Conservation (phyloP, 352 stramenopile genomes). For the Phytophthora macrochlamydospora region DNA sequence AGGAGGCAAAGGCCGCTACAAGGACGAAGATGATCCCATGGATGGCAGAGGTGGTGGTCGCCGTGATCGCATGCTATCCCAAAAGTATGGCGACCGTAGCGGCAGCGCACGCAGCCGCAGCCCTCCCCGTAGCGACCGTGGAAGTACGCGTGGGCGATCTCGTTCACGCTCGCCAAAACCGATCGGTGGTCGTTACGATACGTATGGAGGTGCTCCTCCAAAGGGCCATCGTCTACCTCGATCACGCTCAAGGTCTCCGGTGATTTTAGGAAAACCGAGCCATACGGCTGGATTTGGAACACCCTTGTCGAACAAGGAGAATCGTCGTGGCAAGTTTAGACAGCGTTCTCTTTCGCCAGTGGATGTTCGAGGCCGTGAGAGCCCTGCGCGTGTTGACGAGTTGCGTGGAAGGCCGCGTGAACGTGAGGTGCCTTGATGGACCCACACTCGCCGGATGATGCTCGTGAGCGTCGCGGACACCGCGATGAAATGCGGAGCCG, state of each 20-base stretch:
- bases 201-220: slow-evolving; percentile 6
- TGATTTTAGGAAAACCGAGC: slow-evolving; percentile 22
- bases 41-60: slow-evolving; percentile 18
- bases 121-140: slow-evolving; percentile 30
- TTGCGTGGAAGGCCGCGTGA: slow-evolving; percentile 38
- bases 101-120: slow-evolving; percentile 26
- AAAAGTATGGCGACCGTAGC: slow-evolving; percentile 33
- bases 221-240: slow-evolving; percentile 22
- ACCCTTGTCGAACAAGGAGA: slow-evolving; percentile 27
- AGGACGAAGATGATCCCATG: slow-evolving; percentile 24
- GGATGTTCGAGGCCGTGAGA: slow-evolving; percentile 27
- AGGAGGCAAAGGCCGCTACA: slow-evolving; percentile 30
- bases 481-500: slow-evolving; percentile 23
- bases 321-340: slow-evolving; percentile 27
- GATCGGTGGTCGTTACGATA: slow-evolving; percentile 17
- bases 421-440: slow-evolving; percentile 30
- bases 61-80: slow-evolving; percentile 20
- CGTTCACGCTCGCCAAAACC: slow-evolving; percentile 36
- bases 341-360: slow-evolving; percentile 23
- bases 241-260: slow-evolving; percentile 42
- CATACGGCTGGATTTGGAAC: slow-evolving; percentile 24
- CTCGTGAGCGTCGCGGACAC: slow-evolving; percentile 19
- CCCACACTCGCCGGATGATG: slow-evolving; percentile 14
- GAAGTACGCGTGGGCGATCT: slow-evolving; percentile 28
- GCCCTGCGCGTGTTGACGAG: slow-evolving; percentile 24